Evolutionary conservation across 2,329 filamentous ascomycete species (phyloP).

Genomic region (Pestalotiopsis sp.): DNA sequence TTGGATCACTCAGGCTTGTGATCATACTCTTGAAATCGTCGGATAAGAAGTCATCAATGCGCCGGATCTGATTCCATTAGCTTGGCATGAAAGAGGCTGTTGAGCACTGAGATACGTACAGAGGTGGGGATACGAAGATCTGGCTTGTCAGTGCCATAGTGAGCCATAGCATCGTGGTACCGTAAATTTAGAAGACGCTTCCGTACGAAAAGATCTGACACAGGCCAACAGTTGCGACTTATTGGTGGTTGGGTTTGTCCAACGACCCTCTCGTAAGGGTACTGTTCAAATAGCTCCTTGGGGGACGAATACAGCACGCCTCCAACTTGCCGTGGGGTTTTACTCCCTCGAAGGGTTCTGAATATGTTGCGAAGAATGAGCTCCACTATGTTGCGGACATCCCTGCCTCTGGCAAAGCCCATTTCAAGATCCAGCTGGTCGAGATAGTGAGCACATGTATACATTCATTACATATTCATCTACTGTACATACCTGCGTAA

Average conservation of each 20-base stretch:
- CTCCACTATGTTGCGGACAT: slow-evolving; percentile 65
- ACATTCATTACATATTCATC: not conserved
- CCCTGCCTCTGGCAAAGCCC: slow-evolving; percentile 74
- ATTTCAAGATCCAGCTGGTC: slow-evolving; percentile 86
- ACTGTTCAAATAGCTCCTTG: not conserved
- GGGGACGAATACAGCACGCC: slow-evolving; percentile 36
- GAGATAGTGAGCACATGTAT: not conserved
- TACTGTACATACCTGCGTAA: slow-evolving; percentile 70
- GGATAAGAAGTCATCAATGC: slow-evolving; percentile 65
- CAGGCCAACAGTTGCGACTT: not conserved
- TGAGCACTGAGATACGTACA: slow-evolving; percentile 40
- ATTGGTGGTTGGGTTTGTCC: not conserved
- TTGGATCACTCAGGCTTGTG: slow-evolving; percentile 65
- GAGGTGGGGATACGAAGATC: slow-evolving; percentile 75
- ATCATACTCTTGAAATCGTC: slow-evolving; percentile 74
- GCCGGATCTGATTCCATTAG: slow-evolving; percentile 57
- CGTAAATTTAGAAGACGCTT: slow-evolving; percentile 29
- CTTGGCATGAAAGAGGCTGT: not conserved
- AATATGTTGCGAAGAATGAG: slow-evolving; percentile 57
- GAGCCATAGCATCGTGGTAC: slow-evolving; percentile 77
- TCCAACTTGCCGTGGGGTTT: slow-evolving; percentile 31
- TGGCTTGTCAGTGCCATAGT: slow-evolving; percentile 89
- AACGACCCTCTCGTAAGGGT: not conserved
- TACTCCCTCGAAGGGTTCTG: slow-evolving; percentile 45
- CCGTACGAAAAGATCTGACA: not conserved